Evolutionary conservation across 2,329 filamentous ascomycete species (phyloP).

Genomic region (Neospermospora avenae): DNA sequence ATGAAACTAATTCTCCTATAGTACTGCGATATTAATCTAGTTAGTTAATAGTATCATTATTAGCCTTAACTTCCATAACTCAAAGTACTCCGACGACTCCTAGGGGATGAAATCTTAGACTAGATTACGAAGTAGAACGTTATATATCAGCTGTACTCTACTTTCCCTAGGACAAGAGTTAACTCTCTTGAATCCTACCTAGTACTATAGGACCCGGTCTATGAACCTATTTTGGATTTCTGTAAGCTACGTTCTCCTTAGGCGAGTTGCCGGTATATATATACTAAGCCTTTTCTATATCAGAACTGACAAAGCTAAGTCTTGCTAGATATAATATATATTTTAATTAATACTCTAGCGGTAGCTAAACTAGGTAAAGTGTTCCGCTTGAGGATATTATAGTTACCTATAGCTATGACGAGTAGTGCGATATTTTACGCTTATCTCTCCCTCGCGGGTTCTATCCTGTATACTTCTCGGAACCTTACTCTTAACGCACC

Average conservation of each 20-base stretch:
- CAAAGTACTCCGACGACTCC: neutral
- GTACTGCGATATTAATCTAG: neutral
- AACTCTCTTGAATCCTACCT: conserved; percentile 13
- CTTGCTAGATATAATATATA: conserved; percentile 10
- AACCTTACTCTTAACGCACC: neutral
- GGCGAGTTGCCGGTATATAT: conserved; percentile 7
- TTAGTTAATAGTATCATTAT: neutral
- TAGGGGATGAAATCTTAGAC: neutral
- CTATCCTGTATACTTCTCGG: neutral
- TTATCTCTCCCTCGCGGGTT: conserved; percentile 7
- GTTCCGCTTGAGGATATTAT: conserved; percentile 10
- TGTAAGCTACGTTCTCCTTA: conserved; percentile 11
- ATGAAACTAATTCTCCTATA: neutral
- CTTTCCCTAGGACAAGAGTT: conserved; percentile 8
- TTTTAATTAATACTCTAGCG: conserved; percentile 11
- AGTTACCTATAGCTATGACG: conserved; percentile 14
- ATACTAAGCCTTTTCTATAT: conserved; percentile 11
- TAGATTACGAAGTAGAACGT: neutral
- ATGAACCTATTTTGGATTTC: conserved; percentile 14
- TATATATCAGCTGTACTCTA: neutral
- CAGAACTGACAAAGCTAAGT: conserved; percentile 2
- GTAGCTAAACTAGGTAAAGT: neutral
- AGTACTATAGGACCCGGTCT: conserved; percentile 9
- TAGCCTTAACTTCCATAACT: neutral
- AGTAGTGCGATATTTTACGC: conserved; percentile 10